Evolutionary conservation across 768 basidiomycete genomes (phyloP), one percentile per base, ranked within the genome.

Genomic region (Lentinula raphanica): DNA sequence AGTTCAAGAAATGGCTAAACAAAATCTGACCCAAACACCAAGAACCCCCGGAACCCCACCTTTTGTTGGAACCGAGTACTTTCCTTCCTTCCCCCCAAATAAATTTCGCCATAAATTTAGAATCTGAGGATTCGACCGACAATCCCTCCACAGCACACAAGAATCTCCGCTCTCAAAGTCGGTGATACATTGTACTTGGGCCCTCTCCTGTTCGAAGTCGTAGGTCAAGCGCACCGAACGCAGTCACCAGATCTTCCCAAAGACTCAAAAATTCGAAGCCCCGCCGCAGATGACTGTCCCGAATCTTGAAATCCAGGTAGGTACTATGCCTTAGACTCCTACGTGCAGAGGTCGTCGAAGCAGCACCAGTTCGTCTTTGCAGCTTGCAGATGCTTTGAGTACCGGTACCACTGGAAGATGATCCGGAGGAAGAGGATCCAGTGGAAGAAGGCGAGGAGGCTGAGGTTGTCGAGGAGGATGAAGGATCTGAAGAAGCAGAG

Each of bases 391-490:
- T 15, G 21, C 21, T 42, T 39, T 39, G 36, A 42, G 36, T 19
- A 40, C 35, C 19, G 29, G 36, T 19, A 40, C 35, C 19, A 39
- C 38, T 27, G 9, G 31, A 31, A 39, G 51, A 19, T 13, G 44
- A 45, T 35, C 21, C 1, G 32, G n/a, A 17, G 8, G 48, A 15
- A 19, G 49, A 19, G 8, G 49, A 32, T 9, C 49, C 31, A 13
- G 58, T 50, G 2, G 59, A 44, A 19, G 59, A 15, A 5, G 57
- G n/a, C n/a, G 61, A 9, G 17, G 56, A 13, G 8, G 59, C 17
- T 3, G 64, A 44, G 3, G 67, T 61, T 7, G 65, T 49, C 1
- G 62, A 50, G 25, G 60, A 49, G 5, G 49, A 35, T 13, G 46
- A 31, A 9, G 59, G 49, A 21, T 21, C 38, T 17, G 53, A 57